Evolutionary conservation across 2,329 filamentous ascomycete species (phyloP), one percentile per base, ranked within the genome.

Genomic region (Penicillium sp.): DNA sequence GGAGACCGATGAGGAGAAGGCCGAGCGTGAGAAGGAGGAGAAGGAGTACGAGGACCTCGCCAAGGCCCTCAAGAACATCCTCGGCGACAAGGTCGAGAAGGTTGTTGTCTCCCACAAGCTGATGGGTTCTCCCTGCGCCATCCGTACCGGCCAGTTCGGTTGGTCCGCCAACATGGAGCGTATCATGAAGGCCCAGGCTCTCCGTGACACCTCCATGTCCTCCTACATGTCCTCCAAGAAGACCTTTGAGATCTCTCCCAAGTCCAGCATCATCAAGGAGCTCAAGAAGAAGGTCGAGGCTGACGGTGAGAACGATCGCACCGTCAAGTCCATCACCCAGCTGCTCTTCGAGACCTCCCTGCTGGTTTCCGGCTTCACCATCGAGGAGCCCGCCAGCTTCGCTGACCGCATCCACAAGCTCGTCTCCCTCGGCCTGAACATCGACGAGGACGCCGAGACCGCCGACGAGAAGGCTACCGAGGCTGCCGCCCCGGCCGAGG

Each of bases 181-280:
- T 86, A 99, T 99, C 89, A 99, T 99, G 95, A 99, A 99, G 90
- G 95, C 95, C 31, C 95, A 99, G 86, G 95, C 95, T 76, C 94
- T 99, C 75, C 95, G 95, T 84, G 95, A 99, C 84, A 99, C 95
- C 71, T 97, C 93, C 75, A 99, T 99, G 95, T 92, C 88, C 83
- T 96, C 92, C 73, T 99, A 99, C 91, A 99, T 99, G 95, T 96
- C 92, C 69, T 98, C 94, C 79, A 99, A 99, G 93, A 99, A 99
- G 92, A 99, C 95, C 35, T 98, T 99, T 72, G 95, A 99, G 86
- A 98, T 99, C 82, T 98, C 95, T n/a, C 95, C 95, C 80, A 94
- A 95, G 87, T 96, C 92, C 73, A 78, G 92, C 68, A 99, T 99
- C 82, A 88, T 99, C 85, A 90, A 96, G 88, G 95, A 98, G 87